A percentile compares a stretch with the other conserved stretches of the same genome.
Conservation (phyloP, 257 asterid species). For the Mitragyna speciosa region DNA sequence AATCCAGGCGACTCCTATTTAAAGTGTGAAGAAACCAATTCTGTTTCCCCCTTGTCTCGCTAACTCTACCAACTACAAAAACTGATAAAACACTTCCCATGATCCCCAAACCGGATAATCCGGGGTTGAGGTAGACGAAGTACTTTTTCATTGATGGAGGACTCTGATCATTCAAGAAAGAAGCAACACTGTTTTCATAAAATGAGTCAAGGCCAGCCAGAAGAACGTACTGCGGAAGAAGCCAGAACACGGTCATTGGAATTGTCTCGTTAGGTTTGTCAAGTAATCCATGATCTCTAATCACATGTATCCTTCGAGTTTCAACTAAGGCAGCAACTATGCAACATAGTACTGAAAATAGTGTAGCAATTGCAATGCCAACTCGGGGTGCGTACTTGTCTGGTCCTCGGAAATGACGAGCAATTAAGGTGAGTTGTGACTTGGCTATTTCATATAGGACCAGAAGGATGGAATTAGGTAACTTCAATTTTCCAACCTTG, state of each 20-base stretch:
- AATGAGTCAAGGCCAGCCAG: conserved; percentile 45
- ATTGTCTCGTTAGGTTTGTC: conserved; percentile 33
- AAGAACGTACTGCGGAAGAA: conserved; percentile 50
- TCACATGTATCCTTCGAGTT: conserved; percentile 34
- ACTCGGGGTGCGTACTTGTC: conserved; percentile 28
- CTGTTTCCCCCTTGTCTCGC: conserved; percentile 35
- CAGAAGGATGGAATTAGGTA: conserved; percentile 42
- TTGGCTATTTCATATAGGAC: conserved; percentile 22
- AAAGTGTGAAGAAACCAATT: conserved; percentile 57
- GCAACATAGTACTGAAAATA: conserved; percentile 48
- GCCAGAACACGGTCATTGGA: conserved; percentile 46
- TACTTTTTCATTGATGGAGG: conserved; percentile 34
- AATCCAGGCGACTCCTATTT: conserved; percentile 58
- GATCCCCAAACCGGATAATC: conserved; percentile 48
- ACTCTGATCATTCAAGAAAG: conserved; percentile 30
- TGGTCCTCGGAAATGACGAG: neutral
- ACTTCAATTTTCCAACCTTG: conserved; percentile 43
- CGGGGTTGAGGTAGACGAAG: conserved; percentile 19
- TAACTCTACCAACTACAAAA: conserved; percentile 43
- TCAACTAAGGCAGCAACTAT: conserved; percentile 53
- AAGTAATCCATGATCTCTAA: conserved; percentile 25
- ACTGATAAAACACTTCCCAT: conserved; percentile 42
- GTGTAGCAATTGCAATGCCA: conserved; percentile 47
- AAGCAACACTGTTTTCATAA: conserved; percentile 24
- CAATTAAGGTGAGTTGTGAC: neutral